Evolutionary conservation across 345 rosid species (phyloP).

Genomic region (Gossypium herbaceum): DNA sequence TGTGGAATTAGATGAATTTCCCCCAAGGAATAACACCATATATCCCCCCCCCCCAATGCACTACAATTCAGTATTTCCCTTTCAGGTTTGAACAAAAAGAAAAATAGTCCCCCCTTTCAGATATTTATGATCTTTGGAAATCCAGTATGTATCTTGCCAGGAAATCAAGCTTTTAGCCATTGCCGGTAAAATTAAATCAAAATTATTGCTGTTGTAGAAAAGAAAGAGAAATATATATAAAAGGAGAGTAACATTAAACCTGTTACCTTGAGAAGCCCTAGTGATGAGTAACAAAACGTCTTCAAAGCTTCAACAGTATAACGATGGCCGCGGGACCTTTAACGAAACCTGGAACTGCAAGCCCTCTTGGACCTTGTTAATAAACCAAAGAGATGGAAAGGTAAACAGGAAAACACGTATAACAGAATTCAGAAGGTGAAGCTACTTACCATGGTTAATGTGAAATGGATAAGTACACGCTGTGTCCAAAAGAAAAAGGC

Average conservation of each 20-base stretch:
- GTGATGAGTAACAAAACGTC: neutral
- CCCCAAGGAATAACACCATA: neutral
- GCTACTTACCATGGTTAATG: neutral
- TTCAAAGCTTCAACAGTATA: neutral
- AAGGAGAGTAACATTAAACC: neutral
- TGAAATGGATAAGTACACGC: neutral
- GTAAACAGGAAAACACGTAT: neutral
- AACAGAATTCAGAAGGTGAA: neutral
- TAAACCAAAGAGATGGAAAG: neutral
- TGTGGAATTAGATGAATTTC: neutral
- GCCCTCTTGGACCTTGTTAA: neutral
- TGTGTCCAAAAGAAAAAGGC: neutral
- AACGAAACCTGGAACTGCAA: neutral
- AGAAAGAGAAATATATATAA: neutral
- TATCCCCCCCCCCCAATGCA: neutral
- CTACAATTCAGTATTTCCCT: neutral
- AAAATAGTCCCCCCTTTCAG: too few species aligned
- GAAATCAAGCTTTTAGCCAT: neutral
- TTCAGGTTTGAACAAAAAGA: too few species aligned
- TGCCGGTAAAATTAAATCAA: neutral
- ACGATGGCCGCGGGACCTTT: neutral
- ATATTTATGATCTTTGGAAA: neutral
- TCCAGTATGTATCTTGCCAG: neutral
- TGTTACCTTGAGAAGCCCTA: slow-evolving; percentile 18
- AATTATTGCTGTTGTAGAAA: neutral